These are phyloP conservation scores for Dactylonectria estremocensis DNA, from an alignment of 2,329 filamentous ascomycete species.

Conservation along the genomic window DNA sequence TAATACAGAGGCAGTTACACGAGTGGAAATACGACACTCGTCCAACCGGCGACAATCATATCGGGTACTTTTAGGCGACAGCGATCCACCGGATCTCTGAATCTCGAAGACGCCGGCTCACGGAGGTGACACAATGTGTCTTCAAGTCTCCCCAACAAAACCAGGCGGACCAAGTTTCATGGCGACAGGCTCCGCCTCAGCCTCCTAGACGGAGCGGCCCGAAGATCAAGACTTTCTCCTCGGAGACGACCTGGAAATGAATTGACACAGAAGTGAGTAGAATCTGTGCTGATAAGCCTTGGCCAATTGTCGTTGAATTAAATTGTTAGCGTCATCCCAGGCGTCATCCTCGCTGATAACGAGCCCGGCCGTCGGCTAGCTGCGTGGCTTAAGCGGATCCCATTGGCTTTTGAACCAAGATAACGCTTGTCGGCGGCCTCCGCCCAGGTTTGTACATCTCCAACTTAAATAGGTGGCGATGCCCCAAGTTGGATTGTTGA, in stretches of 20 bases:
- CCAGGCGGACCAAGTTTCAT: background rate
- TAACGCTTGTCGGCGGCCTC: constrained; percentile 28
- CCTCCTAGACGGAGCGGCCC: constrained; percentile 15
- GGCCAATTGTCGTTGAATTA: background rate
- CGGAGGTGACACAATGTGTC: background rate
- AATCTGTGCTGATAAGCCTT: constrained; percentile 10
- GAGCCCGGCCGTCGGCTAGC: background rate
- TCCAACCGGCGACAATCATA: background rate
- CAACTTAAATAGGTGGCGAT: constrained; percentile 12
- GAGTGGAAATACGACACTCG: too few relatives aligned
- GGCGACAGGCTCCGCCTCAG: too few relatives aligned
- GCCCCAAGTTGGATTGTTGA: background rate
- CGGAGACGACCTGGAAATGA: constrained; percentile 15
- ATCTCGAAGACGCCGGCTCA: too few relatives aligned
- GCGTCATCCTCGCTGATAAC: constrained; percentile 21
- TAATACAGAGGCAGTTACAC: too few relatives aligned
- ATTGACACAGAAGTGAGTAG: too few relatives aligned
- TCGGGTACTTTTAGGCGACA: background rate
- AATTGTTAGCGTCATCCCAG: background rate
- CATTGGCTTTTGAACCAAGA: constrained; percentile 16
- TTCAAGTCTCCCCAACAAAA: background rate
- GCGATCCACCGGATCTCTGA: background rate
- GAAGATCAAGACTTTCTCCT: background rate
- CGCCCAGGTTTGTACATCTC: constrained; percentile 3
- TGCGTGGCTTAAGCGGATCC: background rate